Conservation (phyloP, 1,284 basidiomycete species). For the Apiotrichum sp. region DNA sequence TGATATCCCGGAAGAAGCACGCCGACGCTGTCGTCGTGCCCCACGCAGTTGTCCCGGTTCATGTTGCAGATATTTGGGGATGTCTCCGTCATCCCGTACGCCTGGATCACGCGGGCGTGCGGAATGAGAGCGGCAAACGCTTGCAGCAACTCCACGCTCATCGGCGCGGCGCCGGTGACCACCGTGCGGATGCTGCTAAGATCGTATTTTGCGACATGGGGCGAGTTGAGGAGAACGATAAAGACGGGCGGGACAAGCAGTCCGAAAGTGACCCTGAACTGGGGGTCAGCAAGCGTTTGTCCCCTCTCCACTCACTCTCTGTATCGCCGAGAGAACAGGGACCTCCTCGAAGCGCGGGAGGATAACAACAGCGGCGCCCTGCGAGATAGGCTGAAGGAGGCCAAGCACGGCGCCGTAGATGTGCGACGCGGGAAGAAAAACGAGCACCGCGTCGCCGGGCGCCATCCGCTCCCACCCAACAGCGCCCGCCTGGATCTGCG, state of each 20-base stretch:
- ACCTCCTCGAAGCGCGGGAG: conserved; percentile 57
- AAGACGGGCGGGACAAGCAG: conserved; percentile 80
- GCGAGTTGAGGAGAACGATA: conserved; percentile 50
- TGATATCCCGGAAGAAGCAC: conserved; percentile 69
- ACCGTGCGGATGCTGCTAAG: conserved; percentile 58
- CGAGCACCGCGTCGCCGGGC: conserved; percentile 31
- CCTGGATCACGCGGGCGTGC: conserved; percentile 31
- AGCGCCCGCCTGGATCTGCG: conserved; percentile 19
- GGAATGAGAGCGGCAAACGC: conserved; percentile 22
- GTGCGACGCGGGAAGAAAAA: conserved; percentile 15
- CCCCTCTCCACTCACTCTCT: conserved; percentile 27
- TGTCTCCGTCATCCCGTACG: conserved; percentile 28
- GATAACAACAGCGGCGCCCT: conserved; percentile 60
- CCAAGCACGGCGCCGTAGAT: conserved; percentile 36
- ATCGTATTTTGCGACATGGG: conserved; percentile 63
- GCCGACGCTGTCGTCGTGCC: conserved; percentile 60
- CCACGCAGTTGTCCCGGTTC: conserved; percentile 31
- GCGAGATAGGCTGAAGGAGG: conserved; percentile 57
- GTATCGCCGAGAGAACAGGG: conserved; percentile 61
- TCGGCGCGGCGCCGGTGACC: conserved; percentile 74
- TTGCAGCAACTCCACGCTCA: conserved; percentile 50
- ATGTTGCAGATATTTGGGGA: not conserved
- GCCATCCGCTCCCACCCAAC: not conserved
- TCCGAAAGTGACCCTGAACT: conserved; percentile 58
- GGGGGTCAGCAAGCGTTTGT: no score